phyloP scores from a whole-genome alignment of 768 basidiomycete species.

The Suillus hirtellus region DNA sequence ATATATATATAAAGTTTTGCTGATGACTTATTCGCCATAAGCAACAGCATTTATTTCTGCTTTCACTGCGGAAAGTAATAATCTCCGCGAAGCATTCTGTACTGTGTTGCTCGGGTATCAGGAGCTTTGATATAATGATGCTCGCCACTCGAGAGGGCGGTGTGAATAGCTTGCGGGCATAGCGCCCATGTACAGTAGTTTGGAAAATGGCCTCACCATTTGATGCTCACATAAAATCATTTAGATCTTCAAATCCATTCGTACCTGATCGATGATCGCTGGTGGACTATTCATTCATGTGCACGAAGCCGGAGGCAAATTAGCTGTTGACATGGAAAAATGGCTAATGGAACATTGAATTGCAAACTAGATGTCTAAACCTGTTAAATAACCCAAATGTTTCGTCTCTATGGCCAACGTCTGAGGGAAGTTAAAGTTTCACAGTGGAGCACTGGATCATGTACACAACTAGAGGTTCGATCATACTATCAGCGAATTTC shows the following conservation, averaged over 20 bases:
- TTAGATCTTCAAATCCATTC: not conserved
- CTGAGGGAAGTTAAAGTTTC: not conserved
- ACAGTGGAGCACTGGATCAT: not conserved
- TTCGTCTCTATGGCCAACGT: not conserved
- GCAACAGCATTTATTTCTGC: not conserved
- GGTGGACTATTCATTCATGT: too few species aligned
- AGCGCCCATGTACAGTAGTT: not conserved
- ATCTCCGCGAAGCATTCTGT: not conserved
- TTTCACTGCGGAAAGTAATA: not conserved
- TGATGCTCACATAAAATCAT: not conserved
- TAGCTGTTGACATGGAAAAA: too few species aligned
- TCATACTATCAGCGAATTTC: not conserved
- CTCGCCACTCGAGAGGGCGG: not conserved
- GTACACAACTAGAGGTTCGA: not conserved
- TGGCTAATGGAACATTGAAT: too few species aligned
- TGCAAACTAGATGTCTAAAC: too few species aligned
- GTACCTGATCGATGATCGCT: too few species aligned
- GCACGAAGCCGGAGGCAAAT: not conserved
- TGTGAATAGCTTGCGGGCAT: not conserved
- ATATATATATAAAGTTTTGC: too few species aligned
- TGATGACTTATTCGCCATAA: too few species aligned
- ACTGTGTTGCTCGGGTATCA: too few species aligned
- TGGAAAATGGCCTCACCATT: not conserved
- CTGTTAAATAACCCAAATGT: not conserved
- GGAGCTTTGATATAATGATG: not conserved